Evolutionary conservation across 345 rosid species (phyloP).

Genomic region (Corchorus olitorius): DNA sequence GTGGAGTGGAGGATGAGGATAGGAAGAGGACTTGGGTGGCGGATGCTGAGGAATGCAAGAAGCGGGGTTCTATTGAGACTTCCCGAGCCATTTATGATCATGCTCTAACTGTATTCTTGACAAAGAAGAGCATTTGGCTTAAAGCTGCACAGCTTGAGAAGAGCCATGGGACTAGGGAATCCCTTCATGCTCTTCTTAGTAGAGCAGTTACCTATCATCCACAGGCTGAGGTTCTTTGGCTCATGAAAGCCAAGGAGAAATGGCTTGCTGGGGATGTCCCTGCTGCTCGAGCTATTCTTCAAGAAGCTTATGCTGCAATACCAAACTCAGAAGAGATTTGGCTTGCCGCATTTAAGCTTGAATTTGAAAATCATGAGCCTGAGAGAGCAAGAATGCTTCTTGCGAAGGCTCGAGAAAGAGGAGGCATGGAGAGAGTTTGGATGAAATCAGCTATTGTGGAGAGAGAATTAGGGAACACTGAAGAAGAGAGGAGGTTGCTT

Average conservation of each 20-base stretch:
- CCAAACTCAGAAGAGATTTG: slow-evolving; percentile 81
- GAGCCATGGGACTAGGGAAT: slow-evolving; percentile 89
- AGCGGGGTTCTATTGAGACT: slow-evolving; percentile 86
- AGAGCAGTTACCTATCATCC: slow-evolving; percentile 88
- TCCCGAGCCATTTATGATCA: slow-evolving; percentile 90
- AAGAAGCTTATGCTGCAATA: slow-evolving; percentile 92
- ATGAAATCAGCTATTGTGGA: slow-evolving; percentile 97
- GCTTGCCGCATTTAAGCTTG: slow-evolving; percentile 98
- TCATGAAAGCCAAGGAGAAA: slow-evolving; percentile 97
- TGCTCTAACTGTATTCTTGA: slow-evolving; percentile 81
- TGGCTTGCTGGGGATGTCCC: slow-evolving; percentile 99
- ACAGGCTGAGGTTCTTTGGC: slow-evolving; percentile 96
- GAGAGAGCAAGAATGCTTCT: slow-evolving; percentile 95
- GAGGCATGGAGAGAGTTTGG: slow-evolving; percentile 97
- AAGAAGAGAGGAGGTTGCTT: slow-evolving; percentile 79
- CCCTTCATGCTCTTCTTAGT: slow-evolving; percentile 81
- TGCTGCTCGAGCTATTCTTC: slow-evolving; percentile 88
- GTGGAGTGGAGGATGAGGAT: slow-evolving; percentile 96
- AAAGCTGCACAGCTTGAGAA: slow-evolving; percentile 97
- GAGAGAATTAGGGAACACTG: slow-evolving; percentile 76
- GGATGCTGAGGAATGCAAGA: slow-evolving; percentile 97
- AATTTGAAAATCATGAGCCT: slow-evolving; percentile 94
- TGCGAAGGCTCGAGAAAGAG: slow-evolving; percentile 91
- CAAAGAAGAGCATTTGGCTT: slow-evolving; percentile 95
- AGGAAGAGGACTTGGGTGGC: slow-evolving; percentile 98